Percentiles rank a stretch among this genome's conserved stretches.
Conservation (phyloP, 1,139 yeast genomes). For the Nakaseomyces sp. region DNA sequence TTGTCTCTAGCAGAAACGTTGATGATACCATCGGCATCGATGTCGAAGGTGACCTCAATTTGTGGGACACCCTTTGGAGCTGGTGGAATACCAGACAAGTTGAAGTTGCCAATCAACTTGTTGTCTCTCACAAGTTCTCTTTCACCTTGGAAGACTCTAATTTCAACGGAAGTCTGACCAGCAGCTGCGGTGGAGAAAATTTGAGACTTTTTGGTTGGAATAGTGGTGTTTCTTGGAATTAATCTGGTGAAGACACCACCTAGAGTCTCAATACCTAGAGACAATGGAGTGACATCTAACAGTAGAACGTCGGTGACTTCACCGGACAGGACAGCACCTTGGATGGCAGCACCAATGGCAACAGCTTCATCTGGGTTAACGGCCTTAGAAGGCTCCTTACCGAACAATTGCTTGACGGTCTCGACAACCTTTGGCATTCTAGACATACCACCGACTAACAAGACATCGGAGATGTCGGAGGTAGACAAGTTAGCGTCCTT, state of each 20-base stretch:
- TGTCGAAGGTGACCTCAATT: constrained; percentile 95
- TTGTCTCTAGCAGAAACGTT: constrained; percentile 98
- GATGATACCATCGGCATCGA: constrained; percentile 98
- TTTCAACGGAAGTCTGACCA: constrained; percentile 98
- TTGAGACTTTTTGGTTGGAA: constrained; percentile 96
- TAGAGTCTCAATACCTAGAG: constrained; percentile 95
- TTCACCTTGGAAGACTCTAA: constrained; percentile 99
- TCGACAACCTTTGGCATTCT: constrained; percentile 99
- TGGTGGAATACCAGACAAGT: constrained; percentile 93
- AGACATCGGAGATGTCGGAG: constrained; percentile 86
- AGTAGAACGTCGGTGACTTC: constrained; percentile 93
- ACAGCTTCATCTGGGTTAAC: constrained; percentile 99
- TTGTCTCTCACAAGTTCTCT: constrained; percentile 98
- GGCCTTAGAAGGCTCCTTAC: constrained; percentile 95
- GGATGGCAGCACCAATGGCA: constrained; percentile 99
- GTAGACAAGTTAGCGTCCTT: constrained; percentile 88
- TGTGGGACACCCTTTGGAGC: constrained; percentile 99
- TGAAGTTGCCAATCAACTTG: constrained; percentile 96
- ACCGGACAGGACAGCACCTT: constrained; percentile 98
- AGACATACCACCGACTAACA: constrained; percentile 99
- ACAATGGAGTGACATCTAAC: constrained; percentile 94
- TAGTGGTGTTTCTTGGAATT: constrained; percentile 95
- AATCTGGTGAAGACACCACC: constrained; percentile 98
- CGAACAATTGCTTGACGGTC: constrained; percentile 87
- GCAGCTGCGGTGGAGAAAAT: constrained; percentile 97